A percentile compares a stretch with the other conserved stretches of the same genome.
phyloP scores from a whole-genome alignment of 176 grass and related monocot species.

The Rhynchospora pubera region DNA sequence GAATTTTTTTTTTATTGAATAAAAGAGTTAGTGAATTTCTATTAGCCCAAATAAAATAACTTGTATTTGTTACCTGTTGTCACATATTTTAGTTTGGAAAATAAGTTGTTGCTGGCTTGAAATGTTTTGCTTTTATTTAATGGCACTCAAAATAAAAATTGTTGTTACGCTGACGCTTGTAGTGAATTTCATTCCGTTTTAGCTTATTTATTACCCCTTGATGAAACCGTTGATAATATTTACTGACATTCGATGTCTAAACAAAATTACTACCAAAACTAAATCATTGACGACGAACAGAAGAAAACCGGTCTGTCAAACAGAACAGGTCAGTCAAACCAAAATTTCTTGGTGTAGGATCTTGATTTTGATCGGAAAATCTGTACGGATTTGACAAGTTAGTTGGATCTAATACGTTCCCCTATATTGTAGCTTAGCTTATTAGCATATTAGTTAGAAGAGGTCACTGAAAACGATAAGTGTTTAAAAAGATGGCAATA shows the following conservation, averaged over 20 bases:
- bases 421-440: not conserved
- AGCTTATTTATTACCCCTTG: not conserved
- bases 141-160: not conserved
- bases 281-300: too few species aligned
- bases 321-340: too few species aligned
- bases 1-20: too few species aligned
- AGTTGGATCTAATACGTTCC: not conserved
- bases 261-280: too few species aligned
- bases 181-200: not conserved
- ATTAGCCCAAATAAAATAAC: not conserved
- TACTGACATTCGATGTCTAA: too few species aligned
- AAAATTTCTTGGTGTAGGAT: not conserved
- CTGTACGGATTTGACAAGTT: not conserved
- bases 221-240: too few species aligned
- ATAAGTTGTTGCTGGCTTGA: not conserved
- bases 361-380: not conserved
- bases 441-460: not conserved
- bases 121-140: not conserved
- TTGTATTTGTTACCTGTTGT: not conserved
- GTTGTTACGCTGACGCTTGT: not conserved
- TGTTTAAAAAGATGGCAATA: not conserved
- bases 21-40: too few species aligned
- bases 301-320: too few species aligned
- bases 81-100: not conserved
- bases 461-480: not conserved